phyloP scores from a whole-genome alignment of 2,329 filamentous ascomycete species.

The Clonostachys rosea region DNA sequence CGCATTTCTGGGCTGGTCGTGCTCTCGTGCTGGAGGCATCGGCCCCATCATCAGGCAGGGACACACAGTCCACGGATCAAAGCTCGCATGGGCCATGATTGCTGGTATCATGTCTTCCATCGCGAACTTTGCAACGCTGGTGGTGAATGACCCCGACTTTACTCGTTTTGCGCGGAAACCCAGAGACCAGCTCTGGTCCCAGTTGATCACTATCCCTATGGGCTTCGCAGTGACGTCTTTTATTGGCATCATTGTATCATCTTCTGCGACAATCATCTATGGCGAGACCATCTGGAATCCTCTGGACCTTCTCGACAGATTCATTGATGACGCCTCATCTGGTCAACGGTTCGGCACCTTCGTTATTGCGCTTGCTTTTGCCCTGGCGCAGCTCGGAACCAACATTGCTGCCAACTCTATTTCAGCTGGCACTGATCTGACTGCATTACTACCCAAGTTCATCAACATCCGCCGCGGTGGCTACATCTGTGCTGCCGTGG shows the following conservation, averaged over 20 bases:
- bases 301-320: conserved; percentile 59
- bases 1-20: conserved; percentile 82
- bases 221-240: conserved; percentile 78
- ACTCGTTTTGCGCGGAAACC: conserved; percentile 77
- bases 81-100: conserved; percentile 76
- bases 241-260: conserved; percentile 76
- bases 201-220: conserved; percentile 68
- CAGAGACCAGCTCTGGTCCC: conserved; percentile 72
- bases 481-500: conserved; percentile 77
- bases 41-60: conserved; percentile 76
- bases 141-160: conserved; percentile 81
- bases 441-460: conserved; percentile 72
- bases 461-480: conserved; percentile 83
- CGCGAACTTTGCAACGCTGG: conserved; percentile 85
- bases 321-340: conserved; percentile 64
- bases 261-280: conserved; percentile 66
- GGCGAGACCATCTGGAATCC: conserved; percentile 69
- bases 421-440: conserved; percentile 78
- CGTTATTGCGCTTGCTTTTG: conserved; percentile 64
- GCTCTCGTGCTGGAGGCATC: conserved; percentile 75
- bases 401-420: conserved; percentile 87
- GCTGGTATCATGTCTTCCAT: conserved; percentile 85
- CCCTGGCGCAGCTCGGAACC: conserved; percentile 77
- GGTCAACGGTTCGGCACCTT: conserved; percentile 72
- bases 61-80: conserved; percentile 57